Percentiles rank a stretch among this genome's conserved stretches.
These are phyloP conservation scores for Zelonia costaricensis DNA, from an alignment of 208 protist species.

Conservation along the genomic window DNA sequence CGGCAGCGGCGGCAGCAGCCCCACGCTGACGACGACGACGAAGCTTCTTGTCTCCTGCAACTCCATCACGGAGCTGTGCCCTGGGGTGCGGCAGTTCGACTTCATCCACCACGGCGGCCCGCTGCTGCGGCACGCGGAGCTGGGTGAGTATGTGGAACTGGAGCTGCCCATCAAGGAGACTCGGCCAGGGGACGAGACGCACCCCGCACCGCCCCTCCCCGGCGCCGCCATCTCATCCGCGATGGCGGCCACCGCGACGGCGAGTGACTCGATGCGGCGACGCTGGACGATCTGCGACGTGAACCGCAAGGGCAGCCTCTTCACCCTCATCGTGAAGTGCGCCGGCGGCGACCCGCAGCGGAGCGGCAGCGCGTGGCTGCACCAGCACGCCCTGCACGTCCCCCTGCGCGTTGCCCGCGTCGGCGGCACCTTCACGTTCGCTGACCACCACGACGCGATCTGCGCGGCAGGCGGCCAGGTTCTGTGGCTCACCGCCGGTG, in stretches of 20 bases:
- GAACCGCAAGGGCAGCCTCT: slow-evolving; percentile 39
- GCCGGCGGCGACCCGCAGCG: slow-evolving; percentile 15
- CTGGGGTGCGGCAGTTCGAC: slow-evolving; percentile 52
- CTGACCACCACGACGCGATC: slow-evolving; percentile 49
- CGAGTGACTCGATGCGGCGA: slow-evolving; percentile 28
- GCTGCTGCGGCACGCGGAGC: slow-evolving; percentile 32
- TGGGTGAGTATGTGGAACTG: slow-evolving; percentile 72
- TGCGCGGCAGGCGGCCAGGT: slow-evolving; percentile 44
- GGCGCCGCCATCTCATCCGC: background rate
- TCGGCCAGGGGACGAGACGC: too few species aligned
- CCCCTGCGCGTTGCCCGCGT: slow-evolving; percentile 50
- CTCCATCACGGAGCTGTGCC: slow-evolving; percentile 40
- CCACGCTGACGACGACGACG: background rate
- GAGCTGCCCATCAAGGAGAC: slow-evolving; percentile 49
- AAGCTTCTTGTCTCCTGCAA: slow-evolving; percentile 37
- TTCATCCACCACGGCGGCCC: slow-evolving; percentile 35
- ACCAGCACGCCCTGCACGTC: slow-evolving; percentile 46
- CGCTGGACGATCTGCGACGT: slow-evolving; percentile 71
- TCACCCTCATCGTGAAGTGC: slow-evolving; percentile 72
- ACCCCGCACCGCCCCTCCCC: background rate
- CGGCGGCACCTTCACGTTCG: slow-evolving; percentile 71
- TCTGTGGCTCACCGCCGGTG: slow-evolving; percentile 75
- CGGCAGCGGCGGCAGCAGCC: background rate
- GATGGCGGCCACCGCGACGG: background rate
- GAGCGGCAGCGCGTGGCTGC: slow-evolving; percentile 68